phyloP scores from a whole-genome alignment of 345 rosid genomes.

The Physaria fendleri region DNA sequence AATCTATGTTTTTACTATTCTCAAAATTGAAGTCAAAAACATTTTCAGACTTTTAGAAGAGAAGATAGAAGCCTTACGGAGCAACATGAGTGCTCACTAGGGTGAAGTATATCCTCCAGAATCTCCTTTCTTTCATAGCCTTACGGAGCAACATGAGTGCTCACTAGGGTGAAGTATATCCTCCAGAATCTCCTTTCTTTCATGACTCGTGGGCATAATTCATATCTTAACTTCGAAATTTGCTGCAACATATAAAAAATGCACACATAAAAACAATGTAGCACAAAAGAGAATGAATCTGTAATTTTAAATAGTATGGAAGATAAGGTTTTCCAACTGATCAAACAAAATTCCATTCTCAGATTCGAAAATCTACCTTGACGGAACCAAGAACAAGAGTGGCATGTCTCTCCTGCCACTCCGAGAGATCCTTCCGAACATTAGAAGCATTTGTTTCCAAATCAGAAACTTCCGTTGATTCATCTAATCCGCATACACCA shows the following conservation, averaged over 20 bases:
- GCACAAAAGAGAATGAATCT: background rate
- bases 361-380: slow-evolving; percentile 39
- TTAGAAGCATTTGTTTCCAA: slow-evolving; percentile 42
- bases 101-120: slow-evolving; percentile 93
- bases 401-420: slow-evolving; percentile 98
- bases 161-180: slow-evolving; percentile 85
- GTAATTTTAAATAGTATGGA: background rate
- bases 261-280: background rate
- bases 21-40: background rate
- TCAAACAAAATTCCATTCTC: background rate
- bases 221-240: slow-evolving; percentile 77
- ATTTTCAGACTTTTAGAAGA: background rate
- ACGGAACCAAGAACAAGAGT: slow-evolving; percentile 83
- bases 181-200: slow-evolving; percentile 92
- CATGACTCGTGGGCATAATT: slow-evolving; percentile 87
- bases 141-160: slow-evolving; percentile 87
- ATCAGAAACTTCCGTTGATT: slow-evolving; percentile 38
- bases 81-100: slow-evolving; percentile 89
- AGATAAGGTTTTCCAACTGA: background rate
- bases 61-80: slow-evolving; percentile 45
- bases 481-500: slow-evolving; percentile 15
- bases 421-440: slow-evolving; percentile 81
- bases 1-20: background rate
- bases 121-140: slow-evolving; percentile 88
- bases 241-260: slow-evolving; percentile 43